phyloP scores from a whole-genome alignment of 2,329 filamentous ascomycete species.

The Aspergillus ochraceoroseus region DNA sequence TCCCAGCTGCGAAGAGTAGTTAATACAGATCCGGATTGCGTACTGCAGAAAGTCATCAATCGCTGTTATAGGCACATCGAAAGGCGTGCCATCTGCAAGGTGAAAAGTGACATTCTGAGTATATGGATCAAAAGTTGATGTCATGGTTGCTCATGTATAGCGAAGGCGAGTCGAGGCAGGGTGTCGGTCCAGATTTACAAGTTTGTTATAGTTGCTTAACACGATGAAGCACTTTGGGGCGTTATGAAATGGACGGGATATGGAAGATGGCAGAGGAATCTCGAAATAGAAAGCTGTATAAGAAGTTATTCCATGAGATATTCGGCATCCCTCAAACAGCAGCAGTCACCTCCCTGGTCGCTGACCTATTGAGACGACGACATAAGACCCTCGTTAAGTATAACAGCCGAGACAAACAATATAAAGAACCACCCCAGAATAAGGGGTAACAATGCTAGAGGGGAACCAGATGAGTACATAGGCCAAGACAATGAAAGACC shows the following conservation, averaged over 20 bases:
- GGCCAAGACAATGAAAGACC: conserved; percentile 3
- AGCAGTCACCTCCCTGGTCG: background rate
- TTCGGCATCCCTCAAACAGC: background rate
- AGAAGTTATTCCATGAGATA: background rate
- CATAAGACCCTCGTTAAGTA: conserved; percentile 5
- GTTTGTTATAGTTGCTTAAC: background rate
- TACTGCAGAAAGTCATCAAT: conserved; percentile 48
- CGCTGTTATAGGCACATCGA: conserved; percentile 41
- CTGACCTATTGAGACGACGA: background rate
- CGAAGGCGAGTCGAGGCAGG: background rate
- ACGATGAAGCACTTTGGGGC: background rate
- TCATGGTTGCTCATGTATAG: conserved; percentile 10
- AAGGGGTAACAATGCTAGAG: conserved; percentile 8
- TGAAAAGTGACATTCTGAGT: conserved; percentile 50
- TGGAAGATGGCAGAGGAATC: conserved; percentile 1
- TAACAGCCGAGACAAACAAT: conserved; percentile 27
- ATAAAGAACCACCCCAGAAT: conserved; percentile 2
- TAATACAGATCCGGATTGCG: conserved; percentile 52
- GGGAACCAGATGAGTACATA: background rate
- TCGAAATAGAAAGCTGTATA: too few relatives aligned
- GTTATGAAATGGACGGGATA: background rate
- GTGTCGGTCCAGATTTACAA: conserved; percentile 6
- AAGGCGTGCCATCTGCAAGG: conserved; percentile 41
- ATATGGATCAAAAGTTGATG: conserved; percentile 48
- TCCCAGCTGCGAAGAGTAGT: conserved; percentile 67